Evolutionary conservation across 225 moss, liverwort and hornwort species (phyloP).

Genomic region (Rhytidiadelphus loreus): DNA sequence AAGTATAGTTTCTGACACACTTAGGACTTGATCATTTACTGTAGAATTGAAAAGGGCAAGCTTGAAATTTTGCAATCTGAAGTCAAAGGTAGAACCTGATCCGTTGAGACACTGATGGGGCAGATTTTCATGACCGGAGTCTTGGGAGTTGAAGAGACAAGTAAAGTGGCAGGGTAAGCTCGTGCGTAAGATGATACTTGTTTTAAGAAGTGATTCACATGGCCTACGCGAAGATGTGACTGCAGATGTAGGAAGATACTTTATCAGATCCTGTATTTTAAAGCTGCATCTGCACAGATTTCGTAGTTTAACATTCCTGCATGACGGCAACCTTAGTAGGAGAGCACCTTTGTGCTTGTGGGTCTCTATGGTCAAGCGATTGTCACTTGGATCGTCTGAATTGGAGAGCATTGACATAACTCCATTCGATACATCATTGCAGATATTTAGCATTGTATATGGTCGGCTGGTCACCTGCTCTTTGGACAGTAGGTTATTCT

Average conservation of each 20-base stretch:
- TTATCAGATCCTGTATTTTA: background rate
- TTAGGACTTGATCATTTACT: background rate
- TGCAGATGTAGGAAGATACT: background rate
- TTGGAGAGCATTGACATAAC: background rate
- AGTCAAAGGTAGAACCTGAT: background rate
- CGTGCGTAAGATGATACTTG: background rate
- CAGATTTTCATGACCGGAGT: conserved; percentile 82
- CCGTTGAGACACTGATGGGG: background rate
- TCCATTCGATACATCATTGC: background rate
- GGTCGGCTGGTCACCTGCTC: conserved; percentile 87
- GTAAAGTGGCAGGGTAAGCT: conserved; percentile 74
- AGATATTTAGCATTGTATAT: conserved; percentile 91
- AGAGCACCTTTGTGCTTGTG: background rate
- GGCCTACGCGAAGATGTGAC: background rate
- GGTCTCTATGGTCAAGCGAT: background rate
- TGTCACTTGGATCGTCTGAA: background rate
- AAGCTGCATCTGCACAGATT: background rate
- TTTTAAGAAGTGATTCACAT: background rate
- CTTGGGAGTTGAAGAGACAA: conserved; percentile 61
- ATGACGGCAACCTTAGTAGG: background rate
- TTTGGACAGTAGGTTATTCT: conserved; percentile 76
- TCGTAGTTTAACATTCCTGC: background rate
- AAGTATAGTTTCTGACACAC: background rate
- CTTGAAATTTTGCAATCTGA: background rate
- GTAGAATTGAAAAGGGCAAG: background rate